Base-by-base conservation (phyloP, 441 rosid genomes). In the Kokia cookei region DNA sequence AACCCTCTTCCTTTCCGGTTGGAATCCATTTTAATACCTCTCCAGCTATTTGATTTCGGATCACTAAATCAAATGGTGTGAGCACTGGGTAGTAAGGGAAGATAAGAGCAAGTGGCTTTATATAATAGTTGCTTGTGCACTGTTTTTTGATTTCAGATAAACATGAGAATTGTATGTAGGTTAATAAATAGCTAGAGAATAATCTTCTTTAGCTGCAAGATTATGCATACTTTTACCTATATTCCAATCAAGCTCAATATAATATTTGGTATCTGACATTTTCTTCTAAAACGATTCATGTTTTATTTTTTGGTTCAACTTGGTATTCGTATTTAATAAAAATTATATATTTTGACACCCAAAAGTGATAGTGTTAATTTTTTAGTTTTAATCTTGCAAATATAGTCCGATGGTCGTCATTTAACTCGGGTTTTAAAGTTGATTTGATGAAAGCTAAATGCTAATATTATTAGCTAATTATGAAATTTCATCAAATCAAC, bases 1-100 rank as follows among this genome's bases (percentile, higher is more conserved):
- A 84, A 83, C 57, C 90, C 92, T 78, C 81, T 66, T 55, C 87
- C 83, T 72, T 84, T 85, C 27, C 84, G 68, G 80, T 45, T 80
- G 32, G 45, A 32, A 42, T 88, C 88, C 90, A 86, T 86, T 7
- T 15, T 24, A 15, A 63, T 8, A 40, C 29, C 22, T 60, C 19
- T 24, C 22, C 17, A 45, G 57, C 35, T 12, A 4, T 29, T 62
- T 7, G 53, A 54, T 37, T 51, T 59, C 67, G 29, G 69, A 24
- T 65, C 17, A 65, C 1, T 5, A 29, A 14, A 62, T 61, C 68
- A 74, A 29, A 63, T 48, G 69, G 78, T 65, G 80, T 76, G 32
- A 71, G 7, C 15, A 76, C 12, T 22, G 65, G 22, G 73, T 42
- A 40, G 69, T 19, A 12, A 15, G 1, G 22, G 55, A 60, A 47